Base-by-base conservation (phyloP, 495 filamentous ascomycete genomes). In the Aspergillus steynii region DNA sequence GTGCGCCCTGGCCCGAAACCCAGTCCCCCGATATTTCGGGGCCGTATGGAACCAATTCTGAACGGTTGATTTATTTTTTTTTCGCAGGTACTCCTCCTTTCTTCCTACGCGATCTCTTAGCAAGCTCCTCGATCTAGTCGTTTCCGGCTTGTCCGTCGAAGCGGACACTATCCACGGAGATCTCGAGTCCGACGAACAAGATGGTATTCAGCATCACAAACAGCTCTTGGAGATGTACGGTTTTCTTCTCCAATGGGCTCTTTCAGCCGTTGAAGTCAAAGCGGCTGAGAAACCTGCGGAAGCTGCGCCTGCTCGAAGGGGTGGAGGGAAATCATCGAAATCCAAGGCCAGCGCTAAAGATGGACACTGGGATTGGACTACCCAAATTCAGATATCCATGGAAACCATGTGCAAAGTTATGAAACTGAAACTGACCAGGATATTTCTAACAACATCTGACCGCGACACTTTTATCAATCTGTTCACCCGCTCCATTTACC, bases 401-500 rank as follows among this genome's bases (percentile, higher is more conserved):
- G 91, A 96, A 70, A 88, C 85, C 14, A 98, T 98, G 93, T 95
- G 90, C 78, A 98, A 96, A 70, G 90, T 96, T 37, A 82, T 98
- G 76, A 94, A 93, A 76, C 76, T 98, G 68, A 97, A 96, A 73
- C 82, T 99, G 27, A 84, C 86, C 61, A 93, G 90, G 70, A 90
- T 99, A 29, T 98, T 99, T 71, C 68, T 96, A 61, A 98, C 96
- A 0, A 97, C 96, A 0, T 95, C 93, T n/a, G 96, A 98, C 71
- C 83, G 94, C 58, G 93, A 98, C 71, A 97, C 91, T 7, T 97
- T 99, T 64, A 87, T 99, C 55, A 87, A 88, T 50, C 80, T 99
- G 5, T 90, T 99, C 66, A 98, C 95, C 0, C 83, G 93, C n/a
- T 92, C 95, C 7, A 89, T 95, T 3, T 98, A 98, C 71, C 82